These are phyloP conservation scores for Cucurbita ficifolia DNA, from an alignment of 306 rosid species.

Conservation along the genomic window DNA sequence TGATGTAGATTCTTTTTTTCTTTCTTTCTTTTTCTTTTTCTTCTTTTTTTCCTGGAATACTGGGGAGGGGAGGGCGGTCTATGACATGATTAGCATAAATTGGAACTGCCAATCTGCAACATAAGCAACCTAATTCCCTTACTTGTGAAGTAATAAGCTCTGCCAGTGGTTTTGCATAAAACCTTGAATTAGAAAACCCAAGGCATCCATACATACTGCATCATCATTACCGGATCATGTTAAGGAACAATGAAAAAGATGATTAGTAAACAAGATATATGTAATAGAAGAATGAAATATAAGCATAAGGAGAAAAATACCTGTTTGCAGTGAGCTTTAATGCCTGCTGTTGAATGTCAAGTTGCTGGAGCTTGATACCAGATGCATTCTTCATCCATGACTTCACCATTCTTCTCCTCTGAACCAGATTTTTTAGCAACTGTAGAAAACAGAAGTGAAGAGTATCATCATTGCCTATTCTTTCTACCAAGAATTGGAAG, in stretches of 20 bases:
- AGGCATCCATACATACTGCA: constrained; percentile 98
- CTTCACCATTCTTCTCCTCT: constrained; percentile 64
- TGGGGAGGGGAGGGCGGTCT: not conserved
- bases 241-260: not conserved
- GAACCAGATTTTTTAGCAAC: constrained; percentile 77
- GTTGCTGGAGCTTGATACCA: constrained; percentile 73
- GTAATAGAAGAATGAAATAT: not conserved
- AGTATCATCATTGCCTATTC: not conserved
- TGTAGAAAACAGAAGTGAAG: constrained; percentile 8
- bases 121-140: constrained; percentile 16
- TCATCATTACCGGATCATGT: constrained; percentile 2
- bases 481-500: not conserved
- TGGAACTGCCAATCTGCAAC: not conserved
- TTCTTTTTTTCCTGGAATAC: not conserved
- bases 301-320: constrained; percentile 20
- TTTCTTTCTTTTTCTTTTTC: not conserved
- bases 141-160: constrained; percentile 89
- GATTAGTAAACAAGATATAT: constrained; percentile 5
- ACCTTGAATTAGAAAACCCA: constrained; percentile 90
- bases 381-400: constrained; percentile 75
- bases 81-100: not conserved
- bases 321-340: constrained; percentile 96
- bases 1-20: not conserved
- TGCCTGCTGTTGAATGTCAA: constrained; percentile 95
- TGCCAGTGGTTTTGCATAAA: constrained; percentile 93